These are phyloP conservation scores for Diaporthe destruens DNA, from an alignment of 2,329 filamentous ascomycete genomes.

Conservation along the genomic window DNA sequence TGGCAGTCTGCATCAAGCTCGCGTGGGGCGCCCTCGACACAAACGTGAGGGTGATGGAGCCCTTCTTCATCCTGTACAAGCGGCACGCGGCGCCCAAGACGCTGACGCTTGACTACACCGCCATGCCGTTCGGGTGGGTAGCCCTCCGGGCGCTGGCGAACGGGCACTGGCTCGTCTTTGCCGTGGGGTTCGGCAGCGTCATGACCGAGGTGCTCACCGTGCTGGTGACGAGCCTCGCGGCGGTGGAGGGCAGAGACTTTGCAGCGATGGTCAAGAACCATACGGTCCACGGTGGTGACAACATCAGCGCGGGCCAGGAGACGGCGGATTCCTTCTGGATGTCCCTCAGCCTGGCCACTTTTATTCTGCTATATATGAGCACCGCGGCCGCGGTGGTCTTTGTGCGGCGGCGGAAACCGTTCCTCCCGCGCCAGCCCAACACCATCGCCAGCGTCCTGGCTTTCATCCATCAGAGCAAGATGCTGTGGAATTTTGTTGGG, in stretches of 20 bases:
- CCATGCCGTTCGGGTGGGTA: slow-evolving; percentile 76
- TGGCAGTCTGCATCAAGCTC: slow-evolving; percentile 76
- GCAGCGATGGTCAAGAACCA: slow-evolving; percentile 50
- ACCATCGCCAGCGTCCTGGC: slow-evolving; percentile 82
- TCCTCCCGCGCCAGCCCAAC: slow-evolving; percentile 82
- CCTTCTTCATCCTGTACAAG: slow-evolving; percentile 77
- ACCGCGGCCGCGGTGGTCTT: slow-evolving; percentile 72
- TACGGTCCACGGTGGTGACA: slow-evolving; percentile 43
- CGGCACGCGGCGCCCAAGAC: slow-evolving; percentile 75
- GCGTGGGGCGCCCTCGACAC: slow-evolving; percentile 77
- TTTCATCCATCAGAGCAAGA: slow-evolving; percentile 84
- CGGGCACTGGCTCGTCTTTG: slow-evolving; percentile 73
- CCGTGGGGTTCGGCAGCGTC: slow-evolving; percentile 78
- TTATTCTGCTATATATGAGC: slow-evolving; percentile 76
- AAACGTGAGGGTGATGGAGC: slow-evolving; percentile 79
- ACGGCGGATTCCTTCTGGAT: slow-evolving; percentile 74
- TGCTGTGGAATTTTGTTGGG: slow-evolving; percentile 81
- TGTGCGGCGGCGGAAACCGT: slow-evolving; percentile 72
- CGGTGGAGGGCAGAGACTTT: slow-evolving; percentile 74
- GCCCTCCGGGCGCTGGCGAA: slow-evolving; percentile 73
- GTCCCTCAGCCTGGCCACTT: slow-evolving; percentile 70
- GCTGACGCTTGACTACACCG: slow-evolving; percentile 79
- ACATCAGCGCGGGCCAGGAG: slow-evolving; percentile 67
- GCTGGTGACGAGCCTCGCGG: slow-evolving; percentile 74
- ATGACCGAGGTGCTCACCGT: slow-evolving; percentile 81